Percentiles rank a stretch among this genome's conserved stretches.
These are phyloP conservation scores for Casuarina equisetifolia DNA, from an alignment of 306 rosid species.

Conservation along the genomic window DNA sequence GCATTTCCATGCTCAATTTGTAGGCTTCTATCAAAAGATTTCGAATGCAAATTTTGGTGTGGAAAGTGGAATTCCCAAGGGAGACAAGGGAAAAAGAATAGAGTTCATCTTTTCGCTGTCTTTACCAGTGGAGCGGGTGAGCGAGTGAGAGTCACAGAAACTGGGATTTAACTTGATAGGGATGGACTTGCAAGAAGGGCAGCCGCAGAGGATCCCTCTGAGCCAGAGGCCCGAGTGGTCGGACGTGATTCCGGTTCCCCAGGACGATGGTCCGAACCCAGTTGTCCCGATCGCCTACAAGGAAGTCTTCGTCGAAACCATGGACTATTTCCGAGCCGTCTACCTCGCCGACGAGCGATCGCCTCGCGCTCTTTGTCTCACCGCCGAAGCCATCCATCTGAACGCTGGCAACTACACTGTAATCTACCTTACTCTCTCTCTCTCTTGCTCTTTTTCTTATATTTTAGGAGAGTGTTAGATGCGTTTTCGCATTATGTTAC, in stretches of 20 bases:
- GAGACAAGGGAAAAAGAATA: too few species aligned
- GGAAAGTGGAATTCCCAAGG: too few species aligned
- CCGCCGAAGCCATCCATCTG: constrained; percentile 58
- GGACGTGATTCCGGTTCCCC: constrained; percentile 70
- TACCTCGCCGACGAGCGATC: constrained; percentile 75
- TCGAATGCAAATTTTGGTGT: too few species aligned
- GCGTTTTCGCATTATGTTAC: not conserved
- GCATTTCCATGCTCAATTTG: too few species aligned
- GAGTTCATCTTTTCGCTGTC: not conserved
- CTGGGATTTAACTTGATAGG: too few species aligned
- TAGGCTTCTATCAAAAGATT: too few species aligned
- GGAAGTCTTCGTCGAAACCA: constrained; percentile 62
- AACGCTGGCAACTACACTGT: constrained; percentile 88
- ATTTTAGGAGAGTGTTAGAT: not conserved
- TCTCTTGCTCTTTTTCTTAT: not conserved
- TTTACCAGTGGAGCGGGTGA: not conserved
- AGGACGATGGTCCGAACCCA: constrained; percentile 81
- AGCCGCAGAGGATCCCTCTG: constrained; percentile 35
- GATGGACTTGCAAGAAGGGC: constrained; percentile 39
- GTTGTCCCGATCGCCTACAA: constrained; percentile 81
- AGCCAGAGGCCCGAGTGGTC: constrained; percentile 62
- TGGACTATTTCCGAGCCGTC: constrained; percentile 90
- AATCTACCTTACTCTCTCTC: not conserved
- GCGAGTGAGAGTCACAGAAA: not conserved
- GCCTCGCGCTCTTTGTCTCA: constrained; percentile 71